Evolutionary conservation across 805 yeast species (phyloP).

Genomic region (Candida pseudofarinosa): DNA sequence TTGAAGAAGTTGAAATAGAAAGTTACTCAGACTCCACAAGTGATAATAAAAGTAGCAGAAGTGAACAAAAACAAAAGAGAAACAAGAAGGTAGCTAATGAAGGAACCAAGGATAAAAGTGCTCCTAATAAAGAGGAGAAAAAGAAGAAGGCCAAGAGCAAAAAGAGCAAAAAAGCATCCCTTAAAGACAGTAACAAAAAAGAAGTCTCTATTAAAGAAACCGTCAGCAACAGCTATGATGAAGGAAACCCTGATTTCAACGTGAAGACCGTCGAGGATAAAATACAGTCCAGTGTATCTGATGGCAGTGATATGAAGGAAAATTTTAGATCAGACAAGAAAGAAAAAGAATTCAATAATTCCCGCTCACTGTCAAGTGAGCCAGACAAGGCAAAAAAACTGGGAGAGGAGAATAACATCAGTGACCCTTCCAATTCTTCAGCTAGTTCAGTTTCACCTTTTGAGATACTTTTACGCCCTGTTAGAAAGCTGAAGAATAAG

Average conservation of each 20-base stretch:
- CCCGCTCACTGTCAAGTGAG: background rate
- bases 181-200: no score
- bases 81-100: background rate
- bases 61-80: slow-evolving; percentile 1
- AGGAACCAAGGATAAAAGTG: background rate
- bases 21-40: background rate
- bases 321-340: no score
- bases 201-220: no score
- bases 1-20: background rate
- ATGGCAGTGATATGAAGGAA: no score
- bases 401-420: background rate
- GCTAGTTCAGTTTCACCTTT: background rate
- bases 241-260: no score
- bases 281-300: no score
- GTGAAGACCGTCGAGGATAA: no score
- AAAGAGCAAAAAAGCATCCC: slow-evolving; percentile 1
- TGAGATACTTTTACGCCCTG: slow-evolving; percentile 2
- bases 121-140: slow-evolving; percentile 1
- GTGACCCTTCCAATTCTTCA: background rate
- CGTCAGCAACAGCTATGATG: no score
- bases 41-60: background rate
- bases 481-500: slow-evolving; percentile 11
- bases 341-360: no score
- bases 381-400: background rate
- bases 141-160: slow-evolving; percentile 4